Evolutionary conservation across 2,329 filamentous ascomycete species (phyloP), one percentile per base, ranked within the genome.

Genomic region (Alternaria hordeiaustralica): DNA sequence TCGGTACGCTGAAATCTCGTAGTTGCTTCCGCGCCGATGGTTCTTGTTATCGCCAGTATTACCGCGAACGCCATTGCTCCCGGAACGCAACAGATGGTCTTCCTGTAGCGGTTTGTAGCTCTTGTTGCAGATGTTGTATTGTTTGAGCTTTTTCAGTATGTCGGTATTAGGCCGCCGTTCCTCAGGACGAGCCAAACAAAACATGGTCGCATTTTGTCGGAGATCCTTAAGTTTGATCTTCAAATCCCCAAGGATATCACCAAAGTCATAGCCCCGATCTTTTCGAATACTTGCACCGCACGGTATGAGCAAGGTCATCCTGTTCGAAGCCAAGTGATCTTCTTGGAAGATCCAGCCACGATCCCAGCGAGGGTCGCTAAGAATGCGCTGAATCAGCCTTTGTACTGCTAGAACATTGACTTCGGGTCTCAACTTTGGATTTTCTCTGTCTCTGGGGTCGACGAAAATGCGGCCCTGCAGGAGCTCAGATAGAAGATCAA

Each of bases 281-380:
- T 55, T 57, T 0, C 25, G n/a, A 9, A 65, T 5, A 5, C 26
- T 8, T 13, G n/a, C 10, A 18, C 41, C 26, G 33, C 58, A 45
- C n/a, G 71, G 68, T n/a, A 71, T 65, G 20, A 72, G 59, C 4
- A 72, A 43, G 2, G 18, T 49, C 71, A 72, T 73, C 21, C 45
- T 25, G 8, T 33, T 9, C 1, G 68, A 69, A 12, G 71, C 66
- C 26, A 69, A 51, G 12, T 71, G 66, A 10, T 72, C 71, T 61
- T 73, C 69, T 33, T 73, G 71, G 30, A 73, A 73, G 18, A 73
- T 72, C 71, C 69, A 73, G 13, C 65, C 69, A 6, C 69, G 68
- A 18, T 56, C 55, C 69, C 69, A 73, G 15, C 71, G 66, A 15
- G 54, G 28, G 18, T 73, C 71, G 28, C 58, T 65, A 3, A 72